Evolutionary conservation across 176 grass and related monocot species (phyloP), one percentile per base, ranked within the genome.

Genomic region (Triticum turgidum): DNA sequence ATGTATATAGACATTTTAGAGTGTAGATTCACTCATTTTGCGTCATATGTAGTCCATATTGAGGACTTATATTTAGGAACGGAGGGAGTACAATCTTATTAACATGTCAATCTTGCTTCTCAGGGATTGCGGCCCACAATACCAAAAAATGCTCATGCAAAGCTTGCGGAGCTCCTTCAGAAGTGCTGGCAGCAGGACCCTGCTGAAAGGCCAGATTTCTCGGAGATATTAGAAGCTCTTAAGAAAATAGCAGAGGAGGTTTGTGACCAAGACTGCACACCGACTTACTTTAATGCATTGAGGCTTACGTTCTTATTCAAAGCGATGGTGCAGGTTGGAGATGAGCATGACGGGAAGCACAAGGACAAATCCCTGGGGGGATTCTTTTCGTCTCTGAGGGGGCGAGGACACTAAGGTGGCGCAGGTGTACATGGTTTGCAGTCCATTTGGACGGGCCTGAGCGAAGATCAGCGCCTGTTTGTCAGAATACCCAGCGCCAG

Each of bases 111-210:
- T 3, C 14, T 84, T 81, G 78, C 15, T 86, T 82, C 15, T 34
- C 81, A 99, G 97, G 94, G 97, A 45, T 85, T 99, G 75, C 90
- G 97, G 51, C 97, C 97, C 41, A 96, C 94, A 67, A 91, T 99
- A 69, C 97, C 97, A 13, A 96, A 99, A 88, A 86, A 91, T 82
- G 72, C 82, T 18, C 87, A 93, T 80, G 75, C 89, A 71, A 99
- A 92, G 83, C 90, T 99, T 45, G 58, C 90, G 20, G 90, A 90
- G 24, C 90, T 99, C 69, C 92, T 99, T 58, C 92, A 96, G 83
- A 99, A 86, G 86, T 99, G 94, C 45, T 98, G 95, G 95, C 78
- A 83, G 73, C 92, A 96, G 65, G 89, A 94, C 9, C 88, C 93
- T 22, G 73, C 76, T 59, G 35, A 96, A 83, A 81, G 90, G 74